A percentile compares a stretch with the other conserved stretches of the same genome.
phyloP scores from a whole-genome alignment of 1,284 basidiomycete genomes.

The Golubevia sp. region DNA sequence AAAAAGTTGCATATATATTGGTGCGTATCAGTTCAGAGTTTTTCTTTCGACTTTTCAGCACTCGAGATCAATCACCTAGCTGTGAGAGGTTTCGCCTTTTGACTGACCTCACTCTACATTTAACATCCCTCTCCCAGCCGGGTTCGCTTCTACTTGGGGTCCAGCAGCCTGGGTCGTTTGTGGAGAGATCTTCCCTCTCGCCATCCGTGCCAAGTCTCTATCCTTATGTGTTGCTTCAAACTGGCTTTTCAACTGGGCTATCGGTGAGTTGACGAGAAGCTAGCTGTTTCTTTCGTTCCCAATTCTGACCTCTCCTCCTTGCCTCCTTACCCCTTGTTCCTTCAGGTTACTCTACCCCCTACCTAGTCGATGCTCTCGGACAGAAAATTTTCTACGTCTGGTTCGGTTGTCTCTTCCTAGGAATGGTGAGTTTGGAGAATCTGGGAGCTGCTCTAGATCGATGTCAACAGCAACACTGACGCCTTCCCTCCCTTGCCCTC shows the following conservation, averaged over 20 bases:
- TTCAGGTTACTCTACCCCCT: constrained; percentile 44
- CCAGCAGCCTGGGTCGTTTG: constrained; percentile 52
- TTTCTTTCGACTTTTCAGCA: too few species aligned
- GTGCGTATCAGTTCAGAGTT: too few species aligned
- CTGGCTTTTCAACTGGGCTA: constrained; percentile 21
- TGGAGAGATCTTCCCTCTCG: constrained; percentile 53
- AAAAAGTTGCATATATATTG: too few species aligned
- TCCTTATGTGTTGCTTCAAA: constrained; percentile 52
- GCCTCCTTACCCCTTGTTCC: not conserved
- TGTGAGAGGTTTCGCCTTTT: not conserved
- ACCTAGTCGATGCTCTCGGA: constrained; percentile 46
- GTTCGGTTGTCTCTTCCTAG: constrained; percentile 13
- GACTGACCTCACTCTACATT: not conserved
- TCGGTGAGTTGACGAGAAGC: not conserved
- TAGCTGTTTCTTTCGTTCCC: not conserved
- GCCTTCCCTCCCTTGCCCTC: too few species aligned
- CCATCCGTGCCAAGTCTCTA: constrained; percentile 50
- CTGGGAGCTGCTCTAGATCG: too few species aligned
- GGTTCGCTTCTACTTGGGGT: constrained; percentile 54
- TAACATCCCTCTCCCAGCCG: too few species aligned
- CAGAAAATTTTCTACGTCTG: constrained; percentile 57
- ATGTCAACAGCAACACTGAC: too few species aligned
- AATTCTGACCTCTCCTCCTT: not conserved
- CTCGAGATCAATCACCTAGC: too few species aligned
- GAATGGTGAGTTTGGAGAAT: too few species aligned